Conservation (phyloP, 345 rosid species). For the Salix purpurea region DNA sequence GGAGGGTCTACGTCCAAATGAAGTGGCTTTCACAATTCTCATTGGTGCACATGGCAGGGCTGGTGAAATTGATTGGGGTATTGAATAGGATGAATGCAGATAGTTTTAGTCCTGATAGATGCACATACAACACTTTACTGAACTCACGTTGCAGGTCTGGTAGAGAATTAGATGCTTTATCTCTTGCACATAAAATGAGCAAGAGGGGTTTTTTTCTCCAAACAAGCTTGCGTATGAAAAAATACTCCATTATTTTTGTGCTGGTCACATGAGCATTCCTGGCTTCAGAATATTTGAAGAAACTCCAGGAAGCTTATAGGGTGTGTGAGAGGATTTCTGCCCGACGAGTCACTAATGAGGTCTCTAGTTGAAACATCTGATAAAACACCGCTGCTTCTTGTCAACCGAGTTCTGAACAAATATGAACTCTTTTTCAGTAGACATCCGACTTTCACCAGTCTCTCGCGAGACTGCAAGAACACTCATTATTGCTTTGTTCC, state of each 20-base stretch:
- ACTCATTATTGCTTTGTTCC: not conserved
- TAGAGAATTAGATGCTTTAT: slow-evolving; percentile 46
- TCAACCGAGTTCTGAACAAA: not conserved
- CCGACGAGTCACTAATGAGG: slow-evolving; percentile 12
- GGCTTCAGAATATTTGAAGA: slow-evolving; percentile 53
- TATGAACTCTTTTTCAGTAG: not conserved
- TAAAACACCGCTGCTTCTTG: not conserved
- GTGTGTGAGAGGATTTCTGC: slow-evolving; percentile 35
- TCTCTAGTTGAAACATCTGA: slow-evolving; percentile 14
- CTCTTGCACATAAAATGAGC: slow-evolving; percentile 39
- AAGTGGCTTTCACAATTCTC: slow-evolving; percentile 58
- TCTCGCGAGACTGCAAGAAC: not conserved
- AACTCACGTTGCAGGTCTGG: slow-evolving; percentile 48
- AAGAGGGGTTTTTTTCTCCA: slow-evolving; percentile 46
- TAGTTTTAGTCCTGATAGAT: slow-evolving; percentile 40
- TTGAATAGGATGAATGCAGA: slow-evolving; percentile 45
- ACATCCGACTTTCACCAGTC: not conserved
- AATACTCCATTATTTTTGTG: slow-evolving; percentile 46
- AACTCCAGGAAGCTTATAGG: slow-evolving; percentile 39
- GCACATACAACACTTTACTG: slow-evolving; percentile 38
- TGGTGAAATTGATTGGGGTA: slow-evolving; percentile 52
- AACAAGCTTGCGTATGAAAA: slow-evolving; percentile 38
- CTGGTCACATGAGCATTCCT: slow-evolving; percentile 32
- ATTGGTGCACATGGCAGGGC: slow-evolving; percentile 43
- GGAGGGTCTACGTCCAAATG: slow-evolving; percentile 53